Evolutionary conservation across 306 rosid genomes (phyloP), one percentile per base, ranked within the genome.

Genomic region (Prinsepia uniflora): DNA sequence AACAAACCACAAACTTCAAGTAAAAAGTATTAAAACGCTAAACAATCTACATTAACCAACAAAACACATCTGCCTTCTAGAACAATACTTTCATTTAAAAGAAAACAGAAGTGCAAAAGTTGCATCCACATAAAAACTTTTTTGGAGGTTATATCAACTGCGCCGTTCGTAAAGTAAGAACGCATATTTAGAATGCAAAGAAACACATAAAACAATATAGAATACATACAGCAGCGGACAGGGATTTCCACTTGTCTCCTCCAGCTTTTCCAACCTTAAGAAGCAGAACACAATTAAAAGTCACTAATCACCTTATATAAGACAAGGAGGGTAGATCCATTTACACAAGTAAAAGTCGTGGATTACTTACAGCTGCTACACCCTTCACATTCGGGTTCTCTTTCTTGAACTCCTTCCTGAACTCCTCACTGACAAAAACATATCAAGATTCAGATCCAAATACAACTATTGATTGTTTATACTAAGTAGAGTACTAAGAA

Each of bases 181-280:
- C 65, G 65, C 10, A 47, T 8, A 17, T 18, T 52, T 40, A 12
- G 13, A 14, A 47, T 49, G 55, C 20, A 48, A 59, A 66, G n/a
- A 3, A 55, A 70, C 69, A 71, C 20, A 56, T 54, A 39, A 30
- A 49, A 13, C 15, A 46, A 11, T 4, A 22, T 22, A 75, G 18
- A 58, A 4, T 46, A 60, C 98, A 83, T 84, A 90, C 98, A 5
- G 86, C 86, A 12, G 4, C 64, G 22, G 87, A 68, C 88, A 92
- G 0, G 61, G 98, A 89, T 81, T 88, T 90, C 98, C 98, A 92
- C 81, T 78, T 86, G 68, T 79, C 85, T 77, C 98, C 98, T 82
- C 96, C 98, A 81, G 98, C 98, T 84, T 90, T 92, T 45, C 96
- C 98, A 72, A 92, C 98, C 98, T 92, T 81, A 79, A 85, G 67